A percentile compares a stretch with the other conserved stretches of the same genome.
These are phyloP conservation scores for Fagus crenata DNA, from an alignment of 306 rosid genomes.

Conservation along the genomic window DNA sequence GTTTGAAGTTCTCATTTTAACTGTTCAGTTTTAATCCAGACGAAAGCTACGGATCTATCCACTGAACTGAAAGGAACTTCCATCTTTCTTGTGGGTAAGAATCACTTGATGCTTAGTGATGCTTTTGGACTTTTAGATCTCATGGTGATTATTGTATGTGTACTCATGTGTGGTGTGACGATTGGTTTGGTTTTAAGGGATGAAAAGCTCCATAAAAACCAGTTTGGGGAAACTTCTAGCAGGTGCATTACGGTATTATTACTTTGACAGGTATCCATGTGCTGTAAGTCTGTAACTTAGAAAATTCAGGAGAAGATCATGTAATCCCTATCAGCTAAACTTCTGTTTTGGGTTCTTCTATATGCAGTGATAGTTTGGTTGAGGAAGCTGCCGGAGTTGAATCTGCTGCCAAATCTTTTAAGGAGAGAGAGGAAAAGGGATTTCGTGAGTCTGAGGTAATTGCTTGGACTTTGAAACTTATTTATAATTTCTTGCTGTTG, in stretches of 20 bases:
- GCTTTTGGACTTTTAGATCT: conserved; percentile 14
- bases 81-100: conserved; percentile 84
- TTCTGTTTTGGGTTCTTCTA: conserved; percentile 28
- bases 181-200: conserved; percentile 47
- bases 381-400: conserved; percentile 81
- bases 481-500: conserved; percentile 25
- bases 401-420: conserved; percentile 53
- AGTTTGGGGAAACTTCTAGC: conserved; percentile 74
- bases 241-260: conserved; percentile 72
- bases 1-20: conserved; percentile 55
- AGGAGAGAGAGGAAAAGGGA: conserved; percentile 56
- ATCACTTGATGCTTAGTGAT: conserved; percentile 13
- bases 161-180: conserved; percentile 1
- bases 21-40: conserved; percentile 65
- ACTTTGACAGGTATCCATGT: conserved; percentile 75
- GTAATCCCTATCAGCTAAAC: conserved; percentile 28
- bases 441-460: conserved; percentile 70
- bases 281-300: neutral
- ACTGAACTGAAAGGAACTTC: conserved; percentile 85
- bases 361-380: conserved; percentile 69
- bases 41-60: conserved; percentile 64
- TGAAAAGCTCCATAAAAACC: conserved; percentile 67
- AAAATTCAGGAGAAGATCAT: conserved; percentile 8
- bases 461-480: conserved; percentile 1
- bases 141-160: neutral